phyloP scores from a whole-genome alignment of 2,329 filamentous ascomycete genomes.

The Aureobasidium sp. region DNA sequence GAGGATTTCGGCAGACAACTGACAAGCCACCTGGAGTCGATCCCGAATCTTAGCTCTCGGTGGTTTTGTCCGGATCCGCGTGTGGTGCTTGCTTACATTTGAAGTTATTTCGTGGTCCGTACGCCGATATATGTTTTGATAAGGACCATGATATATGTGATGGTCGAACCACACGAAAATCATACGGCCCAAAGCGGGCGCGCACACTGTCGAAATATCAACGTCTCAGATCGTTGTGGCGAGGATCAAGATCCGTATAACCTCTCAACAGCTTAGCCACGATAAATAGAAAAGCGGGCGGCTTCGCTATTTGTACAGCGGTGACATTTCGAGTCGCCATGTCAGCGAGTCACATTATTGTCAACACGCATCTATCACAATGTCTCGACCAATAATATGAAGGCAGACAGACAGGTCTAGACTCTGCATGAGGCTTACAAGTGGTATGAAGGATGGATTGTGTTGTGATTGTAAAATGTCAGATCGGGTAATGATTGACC shows the following conservation, averaged over 20 bases:
- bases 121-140: background rate
- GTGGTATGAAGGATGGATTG: background rate
- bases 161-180: background rate
- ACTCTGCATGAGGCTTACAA: background rate
- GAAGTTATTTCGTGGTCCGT: background rate
- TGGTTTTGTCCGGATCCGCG: background rate
- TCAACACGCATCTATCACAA: background rate
- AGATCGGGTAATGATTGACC: background rate
- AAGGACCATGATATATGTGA: background rate
- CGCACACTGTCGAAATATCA: background rate
- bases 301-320: background rate
- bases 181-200: background rate
- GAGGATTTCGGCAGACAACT: background rate
- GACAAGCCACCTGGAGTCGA: background rate
- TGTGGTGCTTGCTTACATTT: background rate
- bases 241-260: background rate
- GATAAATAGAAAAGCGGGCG: background rate
- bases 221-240: background rate
- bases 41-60: background rate
- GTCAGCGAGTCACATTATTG: background rate
- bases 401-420: background rate
- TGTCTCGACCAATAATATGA: background rate
- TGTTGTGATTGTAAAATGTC: background rate
- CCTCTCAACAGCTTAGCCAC: constrained; percentile 7
- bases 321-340: background rate